Evolutionary conservation across 1,284 basidiomycete genomes (phyloP), one percentile per base, ranked within the genome.

Genomic region (Fomitopsis betulina): DNA sequence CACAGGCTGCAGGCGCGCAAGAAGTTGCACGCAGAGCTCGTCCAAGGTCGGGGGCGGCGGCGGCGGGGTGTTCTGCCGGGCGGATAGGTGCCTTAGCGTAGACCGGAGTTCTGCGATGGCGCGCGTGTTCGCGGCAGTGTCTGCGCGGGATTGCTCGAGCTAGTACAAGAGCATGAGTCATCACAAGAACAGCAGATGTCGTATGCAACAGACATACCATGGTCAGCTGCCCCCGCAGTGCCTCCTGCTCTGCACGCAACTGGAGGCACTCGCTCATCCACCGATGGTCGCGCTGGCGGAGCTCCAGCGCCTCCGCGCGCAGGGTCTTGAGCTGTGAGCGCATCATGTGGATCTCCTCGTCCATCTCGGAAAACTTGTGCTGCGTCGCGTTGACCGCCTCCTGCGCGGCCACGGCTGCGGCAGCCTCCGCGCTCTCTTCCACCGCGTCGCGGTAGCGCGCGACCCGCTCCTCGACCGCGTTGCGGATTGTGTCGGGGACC

Each of bases 21-120:
- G 7, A 12, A 63, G 21, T 12, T 57, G 42, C 43, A 17, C 42
- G 23, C 42, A 42, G 56, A 65, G 55, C 54, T 64, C 60, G 13
- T 65, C 62, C 25, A 56, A 10, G 32, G 60, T 58, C 8, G 58
- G n/a, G n/a, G n/a, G 57, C 4, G 55, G 43, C 10, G 58, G 60
- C 4, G 65, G 62, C 5, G 52, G 59, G 9, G 65, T 60, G 2
- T 38, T 56, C 5, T 57, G 61, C 1, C 56, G 52, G 10, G 47
- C 56, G 54, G 53, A 51, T 17, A 47, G 43, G 27, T 55, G 45
- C 19, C 39, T 42, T 23, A 45, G 45, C 19, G 33, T 33, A 8
- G 25, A 33, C 9, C 32, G 17, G 32, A 39, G 45, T 13, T 30
- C 39, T 4, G 38, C 2, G 42, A 51, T 30, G 10, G 40, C n/a